phyloP scores from a whole-genome alignment of 2,329 filamentous ascomycete species.

The Penicillium sp. region DNA sequence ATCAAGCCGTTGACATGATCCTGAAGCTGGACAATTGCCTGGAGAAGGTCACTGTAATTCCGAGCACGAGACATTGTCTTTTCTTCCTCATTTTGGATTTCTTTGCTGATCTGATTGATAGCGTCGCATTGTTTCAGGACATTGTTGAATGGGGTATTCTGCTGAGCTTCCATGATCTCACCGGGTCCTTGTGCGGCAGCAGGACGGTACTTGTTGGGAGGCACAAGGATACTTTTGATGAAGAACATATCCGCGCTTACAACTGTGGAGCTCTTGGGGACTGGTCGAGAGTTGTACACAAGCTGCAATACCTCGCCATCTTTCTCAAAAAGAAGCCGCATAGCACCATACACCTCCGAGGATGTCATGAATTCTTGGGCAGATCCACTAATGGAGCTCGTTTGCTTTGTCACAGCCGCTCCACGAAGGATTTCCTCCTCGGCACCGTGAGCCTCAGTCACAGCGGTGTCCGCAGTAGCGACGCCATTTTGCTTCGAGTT shows the following conservation, averaged over 20 bases:
- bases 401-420: slow-evolving; percentile 34
- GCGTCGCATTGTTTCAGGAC: slow-evolving; percentile 70
- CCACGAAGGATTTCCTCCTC: slow-evolving; percentile 54
- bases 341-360: slow-evolving; percentile 72
- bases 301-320: slow-evolving; percentile 77
- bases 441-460: slow-evolving; percentile 52
- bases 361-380: slow-evolving; percentile 71
- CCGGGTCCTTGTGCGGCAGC: slow-evolving; percentile 75
- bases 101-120: slow-evolving; percentile 67
- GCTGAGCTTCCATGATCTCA: slow-evolving; percentile 77
- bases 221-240: slow-evolving; percentile 75
- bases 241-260: slow-evolving; percentile 92
- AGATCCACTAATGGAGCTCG: slow-evolving; percentile 33
- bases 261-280: slow-evolving; percentile 51
- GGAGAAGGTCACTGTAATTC: slow-evolving; percentile 70
- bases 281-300: slow-evolving; percentile 73
- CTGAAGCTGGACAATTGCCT: slow-evolving; percentile 76
- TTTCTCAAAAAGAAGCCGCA: slow-evolving; percentile 75
- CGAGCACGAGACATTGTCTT: slow-evolving; percentile 48
- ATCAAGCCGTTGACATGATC: slow-evolving; percentile 89
- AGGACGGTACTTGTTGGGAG: slow-evolving; percentile 85
- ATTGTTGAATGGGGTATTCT: slow-evolving; percentile 80
- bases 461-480: slow-evolving; percentile 29
- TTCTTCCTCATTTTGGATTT: slow-evolving; percentile 52
- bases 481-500: slow-evolving; percentile 29